phyloP scores from a whole-genome alignment of 2,329 filamentous ascomycete species.

The Colletotrichum abscissum region DNA sequence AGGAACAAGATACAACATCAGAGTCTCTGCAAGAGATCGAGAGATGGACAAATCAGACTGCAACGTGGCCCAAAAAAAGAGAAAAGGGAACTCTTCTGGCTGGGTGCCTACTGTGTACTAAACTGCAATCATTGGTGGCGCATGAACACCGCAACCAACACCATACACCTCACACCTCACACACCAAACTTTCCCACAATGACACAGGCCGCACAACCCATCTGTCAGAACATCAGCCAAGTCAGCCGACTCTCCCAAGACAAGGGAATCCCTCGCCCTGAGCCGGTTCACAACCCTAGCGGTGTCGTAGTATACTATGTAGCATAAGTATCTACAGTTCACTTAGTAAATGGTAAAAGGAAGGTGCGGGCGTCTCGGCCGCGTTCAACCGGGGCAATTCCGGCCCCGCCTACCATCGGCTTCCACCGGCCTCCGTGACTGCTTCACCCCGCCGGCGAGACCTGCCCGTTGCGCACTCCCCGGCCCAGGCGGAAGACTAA shows the following conservation, averaged over 20 bases:
- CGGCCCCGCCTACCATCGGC: conserved; percentile 34
- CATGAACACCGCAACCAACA: conserved; percentile 18
- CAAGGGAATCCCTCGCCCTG: conserved; percentile 22
- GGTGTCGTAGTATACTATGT: neutral
- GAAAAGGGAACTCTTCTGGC: neutral
- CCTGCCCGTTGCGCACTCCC: conserved; percentile 15
- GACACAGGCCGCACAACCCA: conserved; percentile 7
- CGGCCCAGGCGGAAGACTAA: neutral
- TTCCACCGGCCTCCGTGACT: conserved; percentile 26
- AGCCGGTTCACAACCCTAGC: conserved; percentile 4
- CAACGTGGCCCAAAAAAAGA: neutral
- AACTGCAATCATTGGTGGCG: neutral
- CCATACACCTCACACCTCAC: neutral
- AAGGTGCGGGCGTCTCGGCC: conserved; percentile 1
- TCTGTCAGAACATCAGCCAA: conserved; percentile 21
- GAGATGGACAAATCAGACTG: neutral
- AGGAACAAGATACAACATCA: neutral
- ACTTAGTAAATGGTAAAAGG: too few relatives aligned
- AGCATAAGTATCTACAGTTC: too few relatives aligned
- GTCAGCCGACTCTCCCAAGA: conserved; percentile 27
- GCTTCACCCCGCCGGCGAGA: conserved; percentile 17
- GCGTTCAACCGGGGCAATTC: conserved; percentile 20
- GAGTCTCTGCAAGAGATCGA: neutral
- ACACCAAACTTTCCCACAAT: conserved; percentile 1
- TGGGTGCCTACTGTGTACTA: too few relatives aligned